Evolutionary conservation across 306 rosid genomes (phyloP).

Genomic region (Rosa persica): DNA sequence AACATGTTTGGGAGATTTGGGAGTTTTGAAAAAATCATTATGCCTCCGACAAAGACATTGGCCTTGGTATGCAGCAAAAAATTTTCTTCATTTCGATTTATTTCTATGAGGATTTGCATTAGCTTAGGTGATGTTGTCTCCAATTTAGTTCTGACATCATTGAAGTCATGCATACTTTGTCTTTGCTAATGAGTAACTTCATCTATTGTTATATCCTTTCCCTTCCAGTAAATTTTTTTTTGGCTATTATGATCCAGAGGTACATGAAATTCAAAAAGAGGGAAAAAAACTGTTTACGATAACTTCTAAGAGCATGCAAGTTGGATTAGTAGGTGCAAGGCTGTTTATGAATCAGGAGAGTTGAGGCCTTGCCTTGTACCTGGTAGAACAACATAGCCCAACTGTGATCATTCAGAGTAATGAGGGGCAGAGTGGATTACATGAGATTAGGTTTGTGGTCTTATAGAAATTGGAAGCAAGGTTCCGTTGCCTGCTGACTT

Average conservation of each 20-base stretch:
- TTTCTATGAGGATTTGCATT: constrained; percentile 13
- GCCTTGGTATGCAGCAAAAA: constrained; percentile 64
- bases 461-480: not conserved
- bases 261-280: not conserved
- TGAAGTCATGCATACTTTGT: not conserved
- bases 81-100: not conserved
- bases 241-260: not conserved
- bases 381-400: not conserved
- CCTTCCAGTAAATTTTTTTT: not conserved
- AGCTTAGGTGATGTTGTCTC: not conserved
- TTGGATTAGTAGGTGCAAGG: constrained; percentile 4
- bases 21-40: constrained; percentile 79
- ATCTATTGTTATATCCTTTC: not conserved
- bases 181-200: not conserved
- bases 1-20: constrained; percentile 86
- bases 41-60: constrained; percentile 81
- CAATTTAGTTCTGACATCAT: not conserved
- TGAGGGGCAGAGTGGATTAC: not conserved
- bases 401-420: not conserved
- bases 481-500: not conserved
- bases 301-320: not conserved
- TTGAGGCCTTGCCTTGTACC: not conserved
- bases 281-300: not conserved
- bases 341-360: not conserved
- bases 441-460: not conserved